phyloP scores from a whole-genome alignment of 345 rosid species.

The Populus simonii region DNA sequence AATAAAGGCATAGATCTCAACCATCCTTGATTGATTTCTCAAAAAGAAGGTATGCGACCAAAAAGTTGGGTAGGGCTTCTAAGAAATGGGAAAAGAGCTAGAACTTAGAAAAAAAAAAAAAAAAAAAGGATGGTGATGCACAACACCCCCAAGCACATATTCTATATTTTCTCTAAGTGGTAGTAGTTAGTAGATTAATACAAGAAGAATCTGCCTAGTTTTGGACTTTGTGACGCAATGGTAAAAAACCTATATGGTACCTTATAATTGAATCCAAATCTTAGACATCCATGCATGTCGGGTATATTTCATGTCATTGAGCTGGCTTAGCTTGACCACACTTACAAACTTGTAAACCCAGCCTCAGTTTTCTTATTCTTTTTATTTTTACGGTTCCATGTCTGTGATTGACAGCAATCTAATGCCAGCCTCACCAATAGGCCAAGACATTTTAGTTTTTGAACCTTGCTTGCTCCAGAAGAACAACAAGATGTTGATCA shows the following conservation, averaged over 20 bases:
- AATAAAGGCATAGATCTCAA: conserved; percentile 10
- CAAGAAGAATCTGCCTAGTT: not conserved
- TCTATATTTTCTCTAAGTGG: not conserved
- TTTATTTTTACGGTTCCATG: not conserved
- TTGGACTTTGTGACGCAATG: not conserved
- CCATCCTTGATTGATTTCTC: not conserved
- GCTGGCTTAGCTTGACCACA: conserved; percentile 1
- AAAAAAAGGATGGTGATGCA: not conserved
- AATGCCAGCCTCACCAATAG: not conserved
- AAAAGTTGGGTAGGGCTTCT: not conserved
- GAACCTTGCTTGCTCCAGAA: not conserved
- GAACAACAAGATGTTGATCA: not conserved
- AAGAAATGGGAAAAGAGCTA: not conserved
- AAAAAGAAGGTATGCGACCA: not conserved
- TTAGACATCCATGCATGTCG: not conserved
- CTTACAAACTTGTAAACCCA: not conserved
- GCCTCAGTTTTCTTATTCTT: not conserved
- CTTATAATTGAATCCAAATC: not conserved
- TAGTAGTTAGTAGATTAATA: not conserved
- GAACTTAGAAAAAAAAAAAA: not conserved
- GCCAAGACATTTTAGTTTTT: conserved; percentile 4
- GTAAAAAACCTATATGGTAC: too few relatives aligned
- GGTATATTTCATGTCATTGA: conserved; percentile 14
- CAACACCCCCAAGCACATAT: not conserved
- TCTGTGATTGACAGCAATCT: not conserved